Conservation (phyloP, 1,139 yeast genomes). For the Meyerozyma athensensis region DNA sequence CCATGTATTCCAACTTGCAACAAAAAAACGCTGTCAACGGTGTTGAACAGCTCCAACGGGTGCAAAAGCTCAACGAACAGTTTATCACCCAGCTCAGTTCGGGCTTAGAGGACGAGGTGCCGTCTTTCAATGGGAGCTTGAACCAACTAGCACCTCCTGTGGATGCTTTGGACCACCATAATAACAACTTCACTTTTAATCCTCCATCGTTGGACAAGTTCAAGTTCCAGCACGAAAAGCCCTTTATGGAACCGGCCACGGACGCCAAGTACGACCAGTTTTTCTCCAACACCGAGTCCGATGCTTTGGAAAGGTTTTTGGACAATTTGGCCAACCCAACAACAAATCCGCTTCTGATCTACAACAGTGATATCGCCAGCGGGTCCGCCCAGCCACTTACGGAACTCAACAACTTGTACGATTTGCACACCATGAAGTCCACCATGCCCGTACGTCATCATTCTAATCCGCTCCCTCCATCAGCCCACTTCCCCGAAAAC, state of each 20-base stretch:
- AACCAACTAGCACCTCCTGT: slow-evolving; percentile 1
- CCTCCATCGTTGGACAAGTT: slow-evolving; percentile 4
- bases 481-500: slow-evolving; percentile 14
- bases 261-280: slow-evolving; percentile 39
- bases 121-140: slow-evolving; percentile 1
- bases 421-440: slow-evolving; percentile 30
- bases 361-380: slow-evolving; percentile 14
- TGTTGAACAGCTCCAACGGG: slow-evolving; percentile 37
- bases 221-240: slow-evolving; percentile 1
- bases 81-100: slow-evolving; percentile 8
- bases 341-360: slow-evolving; percentile 29
- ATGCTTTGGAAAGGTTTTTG: slow-evolving; percentile 41
- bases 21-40: slow-evolving; percentile 34
- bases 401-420: slow-evolving; percentile 21
- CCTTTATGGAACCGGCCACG: background rate
- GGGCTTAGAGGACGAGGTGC: background rate
- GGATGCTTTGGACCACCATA: background rate
- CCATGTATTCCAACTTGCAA: slow-evolving; percentile 37
- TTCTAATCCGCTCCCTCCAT: background rate
- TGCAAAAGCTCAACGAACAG: slow-evolving; percentile 30
- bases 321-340: slow-evolving; percentile 39
- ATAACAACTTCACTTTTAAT: background rate
- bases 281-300: slow-evolving; percentile 41
- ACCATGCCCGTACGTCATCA: slow-evolving; percentile 6
- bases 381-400: slow-evolving; percentile 6